These are phyloP conservation scores for Raffaelea ambrosiae DNA, from an alignment of 2,329 filamentous ascomycete genomes.

Conservation along the genomic window DNA sequence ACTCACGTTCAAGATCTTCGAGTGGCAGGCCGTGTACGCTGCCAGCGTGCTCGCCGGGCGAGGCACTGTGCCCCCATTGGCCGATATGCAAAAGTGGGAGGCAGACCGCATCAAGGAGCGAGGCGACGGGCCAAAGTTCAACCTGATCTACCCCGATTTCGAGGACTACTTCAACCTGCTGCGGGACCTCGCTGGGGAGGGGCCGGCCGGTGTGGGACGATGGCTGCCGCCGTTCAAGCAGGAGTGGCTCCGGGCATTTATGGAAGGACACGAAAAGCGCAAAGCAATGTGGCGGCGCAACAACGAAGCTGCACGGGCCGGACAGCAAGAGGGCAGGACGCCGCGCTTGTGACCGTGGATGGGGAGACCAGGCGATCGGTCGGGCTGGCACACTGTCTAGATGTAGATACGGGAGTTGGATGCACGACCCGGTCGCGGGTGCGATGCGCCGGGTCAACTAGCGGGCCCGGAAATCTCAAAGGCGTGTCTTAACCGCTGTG, in stretches of 20 bases:
- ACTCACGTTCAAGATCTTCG: constrained; percentile 60
- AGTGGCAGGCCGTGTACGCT: constrained; percentile 58
- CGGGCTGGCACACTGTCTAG: too few relatives aligned
- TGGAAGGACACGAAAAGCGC: constrained; percentile 10
- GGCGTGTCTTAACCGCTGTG: too few relatives aligned
- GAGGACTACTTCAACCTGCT: constrained; percentile 55
- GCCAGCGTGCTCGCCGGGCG: constrained; percentile 50
- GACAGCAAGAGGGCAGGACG: background rate
- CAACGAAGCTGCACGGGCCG: constrained; percentile 1
- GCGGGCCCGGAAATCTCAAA: too few relatives aligned
- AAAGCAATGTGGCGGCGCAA: constrained; percentile 9
- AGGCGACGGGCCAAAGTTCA: constrained; percentile 50
- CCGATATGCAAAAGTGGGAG: constrained; percentile 49
- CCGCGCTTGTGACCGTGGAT: too few relatives aligned
- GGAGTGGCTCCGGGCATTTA: constrained; percentile 8
- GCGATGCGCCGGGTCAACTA: too few relatives aligned
- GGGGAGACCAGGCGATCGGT: too few relatives aligned
- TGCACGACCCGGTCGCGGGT: too few relatives aligned
- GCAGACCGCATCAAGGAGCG: constrained; percentile 39
- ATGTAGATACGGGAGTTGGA: too few relatives aligned
- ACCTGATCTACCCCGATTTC: constrained; percentile 51
- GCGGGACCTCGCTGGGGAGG: constrained; percentile 40
- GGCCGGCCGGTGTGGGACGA: background rate
- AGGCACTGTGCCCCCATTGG: constrained; percentile 34
- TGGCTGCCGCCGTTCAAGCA: constrained; percentile 4